A percentile compares a stretch with the other conserved stretches of the same genome.
phyloP scores from a whole-genome alignment of 2,329 filamentous ascomycete species.

The Exophiala bonariae region DNA sequence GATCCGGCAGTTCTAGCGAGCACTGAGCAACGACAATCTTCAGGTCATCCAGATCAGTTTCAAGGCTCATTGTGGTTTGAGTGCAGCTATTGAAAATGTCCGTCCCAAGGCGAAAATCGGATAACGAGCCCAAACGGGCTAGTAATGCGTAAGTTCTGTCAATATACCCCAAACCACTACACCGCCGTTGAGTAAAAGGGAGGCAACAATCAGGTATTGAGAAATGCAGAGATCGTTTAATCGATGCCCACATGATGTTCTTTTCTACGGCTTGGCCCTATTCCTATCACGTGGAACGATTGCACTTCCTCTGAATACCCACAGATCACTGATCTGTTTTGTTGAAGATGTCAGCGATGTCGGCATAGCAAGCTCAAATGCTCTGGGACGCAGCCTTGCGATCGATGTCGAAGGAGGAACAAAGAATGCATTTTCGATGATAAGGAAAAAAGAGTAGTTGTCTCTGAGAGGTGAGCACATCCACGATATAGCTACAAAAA shows the following conservation, averaged over 20 bases:
- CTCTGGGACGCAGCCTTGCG: conserved; percentile 44
- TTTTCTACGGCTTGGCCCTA: not conserved
- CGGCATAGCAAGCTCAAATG: conserved; percentile 45
- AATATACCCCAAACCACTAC: not conserved
- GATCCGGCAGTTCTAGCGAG: too few relatives aligned
- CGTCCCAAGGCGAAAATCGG: not conserved
- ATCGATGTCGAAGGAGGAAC: conserved; percentile 44
- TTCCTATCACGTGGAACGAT: not conserved
- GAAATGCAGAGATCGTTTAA: not conserved
- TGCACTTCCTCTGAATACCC: not conserved
- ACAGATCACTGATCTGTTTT: not conserved
- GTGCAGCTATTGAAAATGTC: too few relatives aligned
- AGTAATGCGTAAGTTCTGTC: not conserved
- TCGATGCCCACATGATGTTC: not conserved
- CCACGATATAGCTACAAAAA: not conserved
- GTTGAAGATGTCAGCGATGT: conserved; percentile 1
- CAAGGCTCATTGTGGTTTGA: too few relatives aligned
- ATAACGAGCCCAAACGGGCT: conserved; percentile 1
- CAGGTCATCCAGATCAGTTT: too few relatives aligned
- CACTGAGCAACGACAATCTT: too few relatives aligned
- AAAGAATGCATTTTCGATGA: conserved; percentile 46
- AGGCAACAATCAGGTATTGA: not conserved
- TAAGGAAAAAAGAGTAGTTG: conserved; percentile 46
- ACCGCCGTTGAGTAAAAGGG: not conserved
- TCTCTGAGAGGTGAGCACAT: conserved; percentile 6